These are phyloP conservation scores for Phytophthora pseudosyringae DNA, from an alignment of 352 stramenopile genomes.

Conservation along the genomic window DNA sequence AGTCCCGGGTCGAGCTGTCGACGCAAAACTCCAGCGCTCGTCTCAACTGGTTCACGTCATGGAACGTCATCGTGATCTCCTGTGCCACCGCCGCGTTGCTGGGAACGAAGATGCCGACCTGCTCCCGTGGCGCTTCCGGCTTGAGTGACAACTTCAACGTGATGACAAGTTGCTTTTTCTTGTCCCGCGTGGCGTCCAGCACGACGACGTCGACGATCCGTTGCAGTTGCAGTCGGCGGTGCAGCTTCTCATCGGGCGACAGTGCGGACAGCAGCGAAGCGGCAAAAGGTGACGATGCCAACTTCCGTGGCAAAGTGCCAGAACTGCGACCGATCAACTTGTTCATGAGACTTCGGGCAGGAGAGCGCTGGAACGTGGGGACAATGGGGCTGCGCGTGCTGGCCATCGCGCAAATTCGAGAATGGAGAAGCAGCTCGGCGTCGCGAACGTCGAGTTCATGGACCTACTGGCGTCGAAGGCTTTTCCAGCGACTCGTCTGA, in stretches of 20 bases:
- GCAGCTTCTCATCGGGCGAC: constrained; percentile 1
- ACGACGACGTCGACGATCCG: constrained; percentile 25
- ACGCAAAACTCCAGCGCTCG: constrained; percentile 23
- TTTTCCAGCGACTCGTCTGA: constrained; percentile 10
- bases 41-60: constrained; percentile 27
- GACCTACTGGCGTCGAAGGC: too few relatives aligned
- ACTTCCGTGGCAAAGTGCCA: constrained; percentile 19
- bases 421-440: constrained; percentile 12
- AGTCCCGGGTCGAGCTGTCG: not conserved
- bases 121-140: constrained; percentile 5
- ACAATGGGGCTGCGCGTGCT: constrained; percentile 1
- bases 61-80: constrained; percentile 12
- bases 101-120: constrained; percentile 19
- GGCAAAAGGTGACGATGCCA: constrained; percentile 20
- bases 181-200: constrained; percentile 25
- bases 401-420: constrained; percentile 20
- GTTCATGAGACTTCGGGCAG: constrained; percentile 16
- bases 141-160: constrained; percentile 25
- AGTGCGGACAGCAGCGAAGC: constrained; percentile 20
- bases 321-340: constrained; percentile 17
- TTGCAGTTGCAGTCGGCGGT: constrained; percentile 24
- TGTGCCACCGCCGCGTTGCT: constrained; percentile 3
- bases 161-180: constrained; percentile 29
- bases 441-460: not conserved
- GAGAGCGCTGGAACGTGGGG: not conserved